phyloP scores from a whole-genome alignment of 1,284 basidiomycete genomes.

The Fomes fomentarius region DNA sequence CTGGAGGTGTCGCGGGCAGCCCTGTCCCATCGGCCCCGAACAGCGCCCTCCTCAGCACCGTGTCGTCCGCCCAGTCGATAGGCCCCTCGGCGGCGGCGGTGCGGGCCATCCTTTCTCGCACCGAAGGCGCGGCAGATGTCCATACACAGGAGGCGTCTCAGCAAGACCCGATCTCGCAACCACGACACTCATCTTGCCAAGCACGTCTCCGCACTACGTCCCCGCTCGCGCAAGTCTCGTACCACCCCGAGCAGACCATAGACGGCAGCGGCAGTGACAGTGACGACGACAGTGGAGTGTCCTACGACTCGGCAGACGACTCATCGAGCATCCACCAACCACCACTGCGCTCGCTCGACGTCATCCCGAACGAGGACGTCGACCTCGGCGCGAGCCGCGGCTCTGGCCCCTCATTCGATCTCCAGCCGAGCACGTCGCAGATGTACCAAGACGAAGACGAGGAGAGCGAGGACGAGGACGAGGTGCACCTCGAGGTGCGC shows the following conservation, averaged over 20 bases:
- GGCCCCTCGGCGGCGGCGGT: conserved; percentile 28
- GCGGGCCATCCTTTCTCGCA: conserved; percentile 29
- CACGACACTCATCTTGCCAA: conserved; percentile 15
- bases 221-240: conserved; percentile 43
- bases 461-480: conserved; percentile 30
- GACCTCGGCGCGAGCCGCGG: conserved; percentile 15
- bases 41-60: conserved; percentile 37
- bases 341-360: conserved; percentile 4
- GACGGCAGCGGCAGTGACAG: conserved; percentile 30
- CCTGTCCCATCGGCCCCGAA: conserved; percentile 42
- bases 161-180: conserved; percentile 25
- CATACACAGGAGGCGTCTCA: conserved; percentile 29
- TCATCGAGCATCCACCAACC: conserved; percentile 26
- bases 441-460: conserved; percentile 42
- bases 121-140: conserved; percentile 26
- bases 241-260: conserved; percentile 22
- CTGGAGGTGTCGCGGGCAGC: conserved; percentile 51
- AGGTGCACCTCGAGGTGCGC: conserved; percentile 33
- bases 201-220: conserved; percentile 39
- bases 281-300: conserved; percentile 13
- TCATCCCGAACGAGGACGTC: conserved; percentile 10
- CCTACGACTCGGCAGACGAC: conserved; percentile 25
- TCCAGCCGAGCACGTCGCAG: conserved; percentile 36
- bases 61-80: conserved; percentile 32
- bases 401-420: conserved; percentile 13